Conservation (phyloP, 805 yeast genomes). For the Saccharomyces kudriavzevii region DNA sequence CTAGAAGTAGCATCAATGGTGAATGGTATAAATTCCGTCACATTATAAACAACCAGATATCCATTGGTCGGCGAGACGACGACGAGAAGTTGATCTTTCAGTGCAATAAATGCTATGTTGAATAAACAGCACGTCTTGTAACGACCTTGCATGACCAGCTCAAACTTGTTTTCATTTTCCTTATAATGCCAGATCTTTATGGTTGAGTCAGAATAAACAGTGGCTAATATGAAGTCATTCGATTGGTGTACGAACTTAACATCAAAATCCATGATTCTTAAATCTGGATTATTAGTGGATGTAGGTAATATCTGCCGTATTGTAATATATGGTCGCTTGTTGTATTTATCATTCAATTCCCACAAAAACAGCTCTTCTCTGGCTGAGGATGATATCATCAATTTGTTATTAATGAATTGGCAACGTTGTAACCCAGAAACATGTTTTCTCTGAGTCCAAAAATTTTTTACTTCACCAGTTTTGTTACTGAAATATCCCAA, state of each 20-base stretch:
- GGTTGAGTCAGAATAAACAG: conserved; percentile 81
- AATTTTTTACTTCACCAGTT: conserved; percentile 38
- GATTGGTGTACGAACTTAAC: conserved; percentile 30
- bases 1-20: conserved; percentile 6
- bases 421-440: conserved; percentile 82
- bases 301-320: conserved; percentile 50
- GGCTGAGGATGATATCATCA: conserved; percentile 58
- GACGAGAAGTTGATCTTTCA: conserved; percentile 30
- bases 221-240: conserved; percentile 34
- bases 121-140: conserved; percentile 75
- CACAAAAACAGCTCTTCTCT: conserved; percentile 84
- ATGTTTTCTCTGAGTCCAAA: conserved; percentile 68
- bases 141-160: conserved; percentile 36
- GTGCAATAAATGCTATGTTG: conserved; percentile 43
- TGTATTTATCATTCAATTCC: conserved; percentile 41
- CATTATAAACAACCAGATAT: conserved; percentile 52
- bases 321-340: conserved; percentile 37
- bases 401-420: conserved; percentile 45
- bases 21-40: conserved; percentile 30
- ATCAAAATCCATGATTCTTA: conserved; percentile 83
- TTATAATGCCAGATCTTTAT: conserved; percentile 58
- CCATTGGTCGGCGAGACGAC: conserved; percentile 81
- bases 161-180: conserved; percentile 32
- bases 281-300: conserved; percentile 58
- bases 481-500: conserved; percentile 35